Evolutionary conservation across 192 early-diverging fungal genomes (phyloP).

Genomic region (Backusella sp.): DNA sequence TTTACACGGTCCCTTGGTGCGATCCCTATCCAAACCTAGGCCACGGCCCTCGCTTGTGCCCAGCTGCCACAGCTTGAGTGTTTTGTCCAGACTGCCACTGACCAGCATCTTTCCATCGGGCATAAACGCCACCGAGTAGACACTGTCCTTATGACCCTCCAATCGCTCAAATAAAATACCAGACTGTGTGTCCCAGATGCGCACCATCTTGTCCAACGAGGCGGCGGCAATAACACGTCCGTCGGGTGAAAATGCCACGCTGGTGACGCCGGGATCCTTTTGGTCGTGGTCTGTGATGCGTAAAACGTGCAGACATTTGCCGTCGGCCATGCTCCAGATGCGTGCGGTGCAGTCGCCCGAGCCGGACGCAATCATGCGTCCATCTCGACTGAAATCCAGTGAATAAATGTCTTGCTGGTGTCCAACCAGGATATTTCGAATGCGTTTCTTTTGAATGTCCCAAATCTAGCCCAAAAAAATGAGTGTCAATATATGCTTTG

Average conservation of each 20-base stretch:
- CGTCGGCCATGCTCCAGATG: conserved; percentile 86
- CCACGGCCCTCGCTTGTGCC: conserved; percentile 38
- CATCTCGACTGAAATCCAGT: conserved; percentile 92
- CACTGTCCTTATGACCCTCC: conserved; percentile 95
- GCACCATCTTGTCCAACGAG: conserved; percentile 91
- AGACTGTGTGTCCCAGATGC: conserved; percentile 87
- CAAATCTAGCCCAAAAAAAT: conserved; percentile 45
- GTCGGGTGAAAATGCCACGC: conserved; percentile 92
- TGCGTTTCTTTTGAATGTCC: conserved; percentile 65
- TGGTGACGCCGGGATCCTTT: conserved; percentile 95
- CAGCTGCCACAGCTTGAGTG: conserved; percentile 91
- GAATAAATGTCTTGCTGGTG: conserved; percentile 98
- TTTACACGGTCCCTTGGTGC: conserved; percentile 35
- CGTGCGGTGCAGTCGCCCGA: conserved; percentile 84
- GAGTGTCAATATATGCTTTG: too few species aligned
- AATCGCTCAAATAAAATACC: conserved; percentile 83
- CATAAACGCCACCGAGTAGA: conserved; percentile 95
- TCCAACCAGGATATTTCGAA: conserved; percentile 70
- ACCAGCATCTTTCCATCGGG: conserved; percentile 91
- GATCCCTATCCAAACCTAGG: conserved; percentile 19
- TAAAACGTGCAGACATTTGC: conserved; percentile 70
- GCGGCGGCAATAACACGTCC: conserved; percentile 86
- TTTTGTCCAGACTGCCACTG: conserved; percentile 91
- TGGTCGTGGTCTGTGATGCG: conserved; percentile 73
- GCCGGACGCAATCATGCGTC: conserved; percentile 85